Evolutionary conservation across 441 rosid species (phyloP), one percentile per base, ranked within the genome.

Genomic region (Manihot esculenta): DNA sequence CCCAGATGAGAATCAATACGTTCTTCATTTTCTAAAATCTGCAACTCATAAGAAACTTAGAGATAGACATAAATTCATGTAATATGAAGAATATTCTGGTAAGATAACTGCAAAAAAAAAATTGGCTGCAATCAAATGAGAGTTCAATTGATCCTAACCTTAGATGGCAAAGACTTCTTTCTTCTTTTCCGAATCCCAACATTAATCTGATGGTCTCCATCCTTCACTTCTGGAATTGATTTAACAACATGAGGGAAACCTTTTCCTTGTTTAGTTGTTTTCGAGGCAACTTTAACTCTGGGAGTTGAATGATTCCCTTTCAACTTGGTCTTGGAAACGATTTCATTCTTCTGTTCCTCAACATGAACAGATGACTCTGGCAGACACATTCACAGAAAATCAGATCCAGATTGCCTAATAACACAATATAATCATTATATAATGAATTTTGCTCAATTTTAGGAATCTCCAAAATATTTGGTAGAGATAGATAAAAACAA

Each of bases 281-380:
- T 85, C 54, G 76, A 64, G 59, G 73, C 70, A 44, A 69, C 72
- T 72, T 85, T 84, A 71, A 83, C 80, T 74, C 83, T 82, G 69
- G 84, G 66, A 70, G 78, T 78, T 74, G 85, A 81, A 72, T 68
- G 82, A 71, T 66, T 78, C 76, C 80, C 85, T 74, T 83, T 86
- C 72, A 68, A 59, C 80, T 81, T 88, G 75, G 86, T 76, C 77
- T 77, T 85, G 49, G 79, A 79, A 78, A 83, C 69, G 51, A 66
- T 84, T 74, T 74, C 75, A 63, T 76, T 68, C 64, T 83, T 83
- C 71, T 81, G 91, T 80, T 85, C 92, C 83, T 86, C 87, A 68
- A 81, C 84, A 78, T 82, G 86, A 72, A 86, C 73, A 66, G 90
- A 89, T 44, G 95, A 89, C 74, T 88, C 99, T 94, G 73, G 70